Base-by-base conservation (phyloP, 106 monocot species). In the Allium fistulosum region DNA sequence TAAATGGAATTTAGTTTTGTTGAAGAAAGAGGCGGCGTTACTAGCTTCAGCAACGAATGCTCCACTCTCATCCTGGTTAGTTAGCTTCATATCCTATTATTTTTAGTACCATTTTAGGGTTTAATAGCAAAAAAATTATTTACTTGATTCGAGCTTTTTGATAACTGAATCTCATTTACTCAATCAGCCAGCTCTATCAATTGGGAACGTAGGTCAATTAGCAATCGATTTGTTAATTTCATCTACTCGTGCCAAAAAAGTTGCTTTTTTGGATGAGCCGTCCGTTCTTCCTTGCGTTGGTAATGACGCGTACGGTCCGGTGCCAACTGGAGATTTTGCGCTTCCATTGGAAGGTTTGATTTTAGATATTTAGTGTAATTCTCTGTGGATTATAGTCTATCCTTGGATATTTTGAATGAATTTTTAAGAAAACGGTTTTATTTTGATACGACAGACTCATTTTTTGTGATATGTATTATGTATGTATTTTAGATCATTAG, bases 191-290 rank as follows among this genome's bases (percentile, higher is more conserved):
- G 87, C 79, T 11, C 63, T 99, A 13, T 90, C 99, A 77, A 90
- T 99, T 70, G 99, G 99, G 18, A 99, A 99, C 76, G 99, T 99
- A 17, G 86, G 93, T 45, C 99, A 99, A 75, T 64, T 93, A 46
- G 81, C 99, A n/a, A 69, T 90, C 26, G 99, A 99, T 67, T 83
- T 99, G 7, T 51, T 99, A 69, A 76, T 93, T 17, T 72, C 99
- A 6, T 85, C 99, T 13, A 65, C 58, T 3, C 57, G 74, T 53
- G 87, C 99, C 37, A 74, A 56, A 51, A 77, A 79, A 74, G 87
- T 90, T 45, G 99, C 77, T 9, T 93, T 71, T 53, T 66, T 99
- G 76, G 99, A 99, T 69, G 93, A 93, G 65, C 87, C 99, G 0
- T 85, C 81, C 3, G 72, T 99, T 58, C 87, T 99, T 37, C 99